Evolutionary conservation across 441 rosid genomes (phyloP).

Genomic region (Geranium incanum): DNA sequence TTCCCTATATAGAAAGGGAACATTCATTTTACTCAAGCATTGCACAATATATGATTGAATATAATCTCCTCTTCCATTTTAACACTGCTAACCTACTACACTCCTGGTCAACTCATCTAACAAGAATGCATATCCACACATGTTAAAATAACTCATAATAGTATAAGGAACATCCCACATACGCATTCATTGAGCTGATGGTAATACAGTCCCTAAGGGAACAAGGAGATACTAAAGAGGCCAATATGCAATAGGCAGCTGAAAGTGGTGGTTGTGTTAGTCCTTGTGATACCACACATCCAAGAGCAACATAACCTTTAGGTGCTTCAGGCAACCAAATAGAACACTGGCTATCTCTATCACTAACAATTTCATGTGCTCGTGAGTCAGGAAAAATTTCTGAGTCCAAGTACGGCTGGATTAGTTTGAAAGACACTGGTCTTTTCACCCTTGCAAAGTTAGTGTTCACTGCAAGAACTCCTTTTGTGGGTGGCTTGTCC

Average conservation of each 20-base stretch:
- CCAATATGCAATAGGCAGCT: slow-evolving; percentile 67
- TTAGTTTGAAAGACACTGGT: slow-evolving; percentile 66
- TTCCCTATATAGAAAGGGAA: too few species aligned
- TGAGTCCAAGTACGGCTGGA: slow-evolving; percentile 57
- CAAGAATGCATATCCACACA: background rate
- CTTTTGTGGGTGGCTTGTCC: slow-evolving; percentile 96
- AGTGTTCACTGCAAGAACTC: slow-evolving; percentile 80
- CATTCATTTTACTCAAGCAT: too few species aligned
- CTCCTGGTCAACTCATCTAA: background rate
- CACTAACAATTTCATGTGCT: slow-evolving; percentile 21
- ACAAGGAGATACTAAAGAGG: slow-evolving; percentile 79
- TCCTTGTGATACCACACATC: slow-evolving; percentile 80
- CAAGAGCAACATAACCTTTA: slow-evolving; percentile 75
- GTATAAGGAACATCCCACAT: slow-evolving; percentile 28
- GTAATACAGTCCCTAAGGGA: slow-evolving; percentile 78
- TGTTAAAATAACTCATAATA: background rate
- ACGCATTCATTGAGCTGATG: slow-evolving; percentile 50
- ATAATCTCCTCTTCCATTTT: too few species aligned
- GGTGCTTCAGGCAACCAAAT: slow-evolving; percentile 97
- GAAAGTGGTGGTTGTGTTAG: slow-evolving; percentile 59
- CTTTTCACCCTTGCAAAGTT: slow-evolving; percentile 72
- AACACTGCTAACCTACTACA: background rate
- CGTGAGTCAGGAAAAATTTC: slow-evolving; percentile 32
- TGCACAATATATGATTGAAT: too few species aligned
- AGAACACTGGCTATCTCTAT: slow-evolving; percentile 41